Evolutionary conservation across 1,284 basidiomycete genomes (phyloP).

Genomic region (Phylloporus gajari): DNA sequence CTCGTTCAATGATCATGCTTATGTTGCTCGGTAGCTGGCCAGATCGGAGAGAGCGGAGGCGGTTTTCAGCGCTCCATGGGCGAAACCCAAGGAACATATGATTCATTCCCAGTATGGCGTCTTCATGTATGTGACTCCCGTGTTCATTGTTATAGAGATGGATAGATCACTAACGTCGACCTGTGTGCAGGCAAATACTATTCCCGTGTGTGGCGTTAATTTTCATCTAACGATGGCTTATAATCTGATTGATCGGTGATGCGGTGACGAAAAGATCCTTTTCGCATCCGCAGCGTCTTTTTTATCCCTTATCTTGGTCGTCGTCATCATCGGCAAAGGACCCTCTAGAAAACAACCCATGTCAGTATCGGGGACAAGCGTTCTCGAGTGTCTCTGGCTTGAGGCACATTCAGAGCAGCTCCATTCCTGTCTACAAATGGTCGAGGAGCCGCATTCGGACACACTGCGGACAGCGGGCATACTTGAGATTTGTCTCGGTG

Average conservation of each 20-base stretch:
- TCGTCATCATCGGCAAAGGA: neutral
- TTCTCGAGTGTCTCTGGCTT: too few species aligned
- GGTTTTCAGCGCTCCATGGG: neutral
- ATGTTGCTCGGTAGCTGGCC: neutral
- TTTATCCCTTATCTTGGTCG: neutral
- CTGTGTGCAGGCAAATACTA: too few species aligned
- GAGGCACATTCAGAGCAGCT: neutral
- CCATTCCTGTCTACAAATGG: neutral
- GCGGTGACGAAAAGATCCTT: neutral
- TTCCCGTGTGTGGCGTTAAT: too few species aligned
- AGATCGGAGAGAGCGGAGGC: neutral
- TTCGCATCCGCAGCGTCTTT: neutral
- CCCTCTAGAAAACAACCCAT: neutral
- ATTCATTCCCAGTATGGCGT: neutral
- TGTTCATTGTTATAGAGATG: too few species aligned
- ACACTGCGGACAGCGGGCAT: neutral
- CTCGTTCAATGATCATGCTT: too few species aligned
- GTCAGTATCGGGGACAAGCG: neutral
- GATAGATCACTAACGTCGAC: too few species aligned
- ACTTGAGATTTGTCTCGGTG: neutral
- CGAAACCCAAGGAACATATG: neutral
- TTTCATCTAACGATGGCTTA: too few species aligned
- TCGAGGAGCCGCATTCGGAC: neutral
- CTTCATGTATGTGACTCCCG: constrained; percentile 1
- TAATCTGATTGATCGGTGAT: too few species aligned